phyloP scores from a whole-genome alignment of 2,329 filamentous ascomycete species.

The Ophiocordyceps polyrhachis-furcata region DNA sequence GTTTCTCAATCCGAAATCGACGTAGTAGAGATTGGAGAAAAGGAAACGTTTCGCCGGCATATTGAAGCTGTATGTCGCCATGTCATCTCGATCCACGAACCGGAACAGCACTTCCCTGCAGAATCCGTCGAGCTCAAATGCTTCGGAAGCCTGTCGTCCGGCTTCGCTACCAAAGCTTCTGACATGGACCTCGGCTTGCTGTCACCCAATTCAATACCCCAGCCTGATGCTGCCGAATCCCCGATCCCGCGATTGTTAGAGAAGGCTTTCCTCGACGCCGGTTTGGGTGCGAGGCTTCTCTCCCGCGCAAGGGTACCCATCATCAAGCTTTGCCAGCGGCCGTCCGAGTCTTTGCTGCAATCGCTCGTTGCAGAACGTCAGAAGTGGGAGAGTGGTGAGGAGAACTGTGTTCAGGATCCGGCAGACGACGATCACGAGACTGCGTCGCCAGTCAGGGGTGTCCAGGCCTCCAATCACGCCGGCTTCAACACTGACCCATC shows the following conservation, averaged over 20 bases:
- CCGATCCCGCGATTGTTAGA: slow-evolving; percentile 58
- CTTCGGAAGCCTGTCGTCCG: slow-evolving; percentile 69
- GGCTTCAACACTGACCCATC: slow-evolving; percentile 1
- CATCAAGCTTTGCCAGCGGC: slow-evolving; percentile 66
- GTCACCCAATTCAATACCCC: slow-evolving; percentile 37
- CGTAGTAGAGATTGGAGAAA: slow-evolving; percentile 42
- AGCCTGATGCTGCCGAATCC: slow-evolving; percentile 34
- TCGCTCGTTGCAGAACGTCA: slow-evolving; percentile 45
- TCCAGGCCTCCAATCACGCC: slow-evolving; percentile 5
- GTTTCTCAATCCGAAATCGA: slow-evolving; percentile 44
- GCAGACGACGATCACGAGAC: slow-evolving; percentile 14
- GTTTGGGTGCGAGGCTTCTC: slow-evolving; percentile 58
- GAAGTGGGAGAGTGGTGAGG: slow-evolving; percentile 49
- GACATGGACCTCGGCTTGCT: slow-evolving; percentile 79
- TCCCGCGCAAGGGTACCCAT: slow-evolving; percentile 70
- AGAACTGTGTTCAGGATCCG: slow-evolving; percentile 16
- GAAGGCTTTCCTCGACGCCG: slow-evolving; percentile 50
- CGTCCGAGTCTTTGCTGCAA: slow-evolving; percentile 37
- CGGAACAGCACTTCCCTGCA: slow-evolving; percentile 25
- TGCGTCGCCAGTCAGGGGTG: slow-evolving; percentile 7
- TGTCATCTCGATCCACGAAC: slow-evolving; percentile 35
- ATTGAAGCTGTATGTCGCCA: slow-evolving; percentile 47
- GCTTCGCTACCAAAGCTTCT: slow-evolving; percentile 72
- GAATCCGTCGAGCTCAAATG: slow-evolving; percentile 49
- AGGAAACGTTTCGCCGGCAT: slow-evolving; percentile 47